Evolutionary conservation across 1,284 basidiomycete genomes (phyloP).

Genomic region (Ganoderma lucidum): DNA sequence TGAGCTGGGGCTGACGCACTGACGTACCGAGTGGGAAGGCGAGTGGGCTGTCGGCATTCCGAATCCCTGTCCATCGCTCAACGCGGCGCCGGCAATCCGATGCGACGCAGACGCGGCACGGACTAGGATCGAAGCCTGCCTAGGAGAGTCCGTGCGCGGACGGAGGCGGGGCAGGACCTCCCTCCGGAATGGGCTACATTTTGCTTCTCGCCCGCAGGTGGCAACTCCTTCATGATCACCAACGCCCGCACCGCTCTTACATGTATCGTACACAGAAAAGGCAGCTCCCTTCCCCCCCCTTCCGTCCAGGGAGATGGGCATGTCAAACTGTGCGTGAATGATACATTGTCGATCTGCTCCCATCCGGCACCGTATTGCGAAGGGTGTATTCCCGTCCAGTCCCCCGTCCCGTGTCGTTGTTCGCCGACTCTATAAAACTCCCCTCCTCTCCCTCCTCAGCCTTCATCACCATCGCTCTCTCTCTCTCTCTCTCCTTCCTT

Average conservation of each 20-base stretch:
- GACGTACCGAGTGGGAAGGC: conserved; percentile 1
- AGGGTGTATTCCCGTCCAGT: conserved; percentile 25
- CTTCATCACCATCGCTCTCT: conserved; percentile 14
- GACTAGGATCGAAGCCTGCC: conserved; percentile 28
- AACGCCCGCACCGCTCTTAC: conserved; percentile 24
- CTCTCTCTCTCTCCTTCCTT: background rate
- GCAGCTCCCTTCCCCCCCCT: conserved; percentile 22
- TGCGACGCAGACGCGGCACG: conserved; percentile 19
- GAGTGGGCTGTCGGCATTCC: conserved; percentile 1
- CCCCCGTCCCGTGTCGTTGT: conserved; percentile 12
- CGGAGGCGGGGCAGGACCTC: background rate
- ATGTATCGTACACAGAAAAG: conserved; percentile 18
- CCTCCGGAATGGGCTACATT: conserved; percentile 13
- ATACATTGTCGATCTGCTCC: conserved; percentile 36
- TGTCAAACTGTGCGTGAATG: conserved; percentile 28
- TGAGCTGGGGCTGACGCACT: background rate
- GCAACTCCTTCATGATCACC: conserved; percentile 18
- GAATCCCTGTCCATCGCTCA: background rate
- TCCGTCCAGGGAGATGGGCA: conserved; percentile 21
- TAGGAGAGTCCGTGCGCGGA: conserved; percentile 1
- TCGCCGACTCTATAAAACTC: conserved; percentile 5
- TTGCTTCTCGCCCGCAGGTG: conserved; percentile 17
- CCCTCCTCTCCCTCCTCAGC: conserved; percentile 11
- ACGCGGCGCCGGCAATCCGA: conserved; percentile 9
- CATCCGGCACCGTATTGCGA: conserved; percentile 31